These are phyloP conservation scores for Globisporangium nunn DNA, from an alignment of 352 stramenopile genomes.

Conservation along the genomic window DNA sequence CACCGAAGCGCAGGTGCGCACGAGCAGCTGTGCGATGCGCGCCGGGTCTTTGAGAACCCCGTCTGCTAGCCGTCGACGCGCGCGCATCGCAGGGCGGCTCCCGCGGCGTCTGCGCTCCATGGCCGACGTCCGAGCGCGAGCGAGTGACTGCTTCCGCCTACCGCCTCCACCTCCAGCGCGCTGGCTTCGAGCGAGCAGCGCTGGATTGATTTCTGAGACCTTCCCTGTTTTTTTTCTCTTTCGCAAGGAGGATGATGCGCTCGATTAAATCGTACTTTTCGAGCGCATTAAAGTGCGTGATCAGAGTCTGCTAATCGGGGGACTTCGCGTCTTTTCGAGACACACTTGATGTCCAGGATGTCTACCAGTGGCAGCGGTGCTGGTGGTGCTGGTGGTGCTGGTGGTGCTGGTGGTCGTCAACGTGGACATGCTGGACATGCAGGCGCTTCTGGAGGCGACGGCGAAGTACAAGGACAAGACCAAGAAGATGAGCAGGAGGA, in stretches of 20 bases:
- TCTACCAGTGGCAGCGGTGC: too few species aligned
- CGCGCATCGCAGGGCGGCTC: background rate
- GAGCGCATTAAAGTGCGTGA: background rate
- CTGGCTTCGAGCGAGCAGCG: background rate
- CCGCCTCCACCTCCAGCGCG: too few species aligned
- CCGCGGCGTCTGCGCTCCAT: conserved; percentile 1
- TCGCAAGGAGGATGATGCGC: too few species aligned
- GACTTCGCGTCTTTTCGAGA: background rate
- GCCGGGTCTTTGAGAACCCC: conserved; percentile 17
- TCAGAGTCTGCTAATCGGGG: background rate
- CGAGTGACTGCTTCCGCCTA: too few species aligned
- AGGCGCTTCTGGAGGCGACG: too few species aligned
- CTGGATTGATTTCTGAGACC: background rate
- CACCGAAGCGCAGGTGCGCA: conserved; percentile 25
- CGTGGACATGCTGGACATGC: too few species aligned
- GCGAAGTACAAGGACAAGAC: background rate
- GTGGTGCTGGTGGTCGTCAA: too few species aligned
- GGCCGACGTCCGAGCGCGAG: background rate
- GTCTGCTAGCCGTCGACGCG: background rate
- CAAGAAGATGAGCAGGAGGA: background rate
- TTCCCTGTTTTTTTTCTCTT: background rate
- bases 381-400: too few species aligned
- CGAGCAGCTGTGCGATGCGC: conserved; percentile 36
- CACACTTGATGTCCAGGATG: too few species aligned
- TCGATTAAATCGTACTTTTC: background rate